Evolutionary conservation across 768 basidiomycete species (phyloP).

Genomic region (Termitomyces sp.): DNA sequence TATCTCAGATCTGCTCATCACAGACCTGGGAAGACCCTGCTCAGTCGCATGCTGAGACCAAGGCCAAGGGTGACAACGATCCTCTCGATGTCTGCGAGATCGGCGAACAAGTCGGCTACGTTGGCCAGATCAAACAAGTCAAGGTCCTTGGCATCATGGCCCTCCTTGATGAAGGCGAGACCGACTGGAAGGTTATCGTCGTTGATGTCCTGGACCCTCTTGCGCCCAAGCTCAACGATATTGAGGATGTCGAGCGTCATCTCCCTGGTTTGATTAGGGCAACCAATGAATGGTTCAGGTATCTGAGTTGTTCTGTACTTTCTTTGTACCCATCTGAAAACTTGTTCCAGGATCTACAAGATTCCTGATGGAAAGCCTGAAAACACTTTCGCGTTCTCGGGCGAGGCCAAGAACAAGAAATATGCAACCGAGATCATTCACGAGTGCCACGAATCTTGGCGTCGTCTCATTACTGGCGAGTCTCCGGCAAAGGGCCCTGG

Average conservation of each 20-base stretch:
- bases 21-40: slow-evolving; percentile 99
- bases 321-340: neutral
- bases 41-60: slow-evolving; percentile 89
- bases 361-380: slow-evolving; percentile 95
- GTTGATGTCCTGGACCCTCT: slow-evolving; percentile 96
- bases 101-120: slow-evolving; percentile 96
- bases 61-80: slow-evolving; percentile 98
- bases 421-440: slow-evolving; percentile 99
- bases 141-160: slow-evolving; percentile 99
- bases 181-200: slow-evolving; percentile 99
- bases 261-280: slow-evolving; percentile 95
- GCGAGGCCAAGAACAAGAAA: slow-evolving; percentile 99
- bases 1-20: slow-evolving; percentile 8
- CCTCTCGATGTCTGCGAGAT: slow-evolving; percentile 99
- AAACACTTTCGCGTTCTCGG: slow-evolving; percentile 98
- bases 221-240: slow-evolving; percentile 95
- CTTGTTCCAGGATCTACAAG: slow-evolving; percentile 77
- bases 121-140: slow-evolving; percentile 98
- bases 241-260: slow-evolving; percentile 98
- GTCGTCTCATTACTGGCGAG: slow-evolving; percentile 84
- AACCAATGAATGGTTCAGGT: slow-evolving; percentile 99
- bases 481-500: slow-evolving; percentile 64
- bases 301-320: slow-evolving; percentile 15
- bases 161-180: slow-evolving; percentile 97
- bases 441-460: slow-evolving; percentile 99